Conservation (phyloP, 202 grass and related monocot genomes). For the Elaeis oleifera region DNA sequence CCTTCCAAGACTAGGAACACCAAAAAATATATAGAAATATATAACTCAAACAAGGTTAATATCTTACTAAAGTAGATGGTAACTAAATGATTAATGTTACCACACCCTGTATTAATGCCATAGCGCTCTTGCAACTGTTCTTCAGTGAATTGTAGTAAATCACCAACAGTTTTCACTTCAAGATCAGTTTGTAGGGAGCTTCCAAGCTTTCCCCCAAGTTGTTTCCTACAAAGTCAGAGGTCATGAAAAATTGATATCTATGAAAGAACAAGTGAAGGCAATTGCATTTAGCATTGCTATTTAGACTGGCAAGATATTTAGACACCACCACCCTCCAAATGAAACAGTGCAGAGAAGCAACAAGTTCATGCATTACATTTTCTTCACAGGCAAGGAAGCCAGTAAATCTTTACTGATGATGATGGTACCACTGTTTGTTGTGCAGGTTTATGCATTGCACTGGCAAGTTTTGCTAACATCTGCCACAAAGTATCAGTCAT, state of each 20-base stretch:
- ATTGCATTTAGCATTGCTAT: background rate
- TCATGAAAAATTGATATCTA: no score
- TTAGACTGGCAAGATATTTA: background rate
- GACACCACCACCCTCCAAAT: background rate
- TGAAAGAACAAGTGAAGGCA: no score
- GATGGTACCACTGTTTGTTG: constrained; percentile 89
- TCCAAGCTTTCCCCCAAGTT: constrained; percentile 93
- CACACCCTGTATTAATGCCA: constrained; percentile 88
- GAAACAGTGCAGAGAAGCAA: background rate
- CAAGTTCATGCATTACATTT: constrained; percentile 60
- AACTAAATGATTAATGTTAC: background rate
- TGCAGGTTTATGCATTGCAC: constrained; percentile 92
- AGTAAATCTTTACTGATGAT: constrained; percentile 65
- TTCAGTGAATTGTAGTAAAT: constrained; percentile 66
- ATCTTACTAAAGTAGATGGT: no score
- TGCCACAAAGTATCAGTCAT: constrained; percentile 22
- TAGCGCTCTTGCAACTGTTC: constrained; percentile 70
- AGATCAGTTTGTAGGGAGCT: constrained; percentile 79
- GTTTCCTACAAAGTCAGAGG: constrained; percentile 53
- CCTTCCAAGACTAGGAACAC: no score
- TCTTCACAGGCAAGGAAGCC: constrained; percentile 75
- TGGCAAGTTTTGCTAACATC: constrained; percentile 97
- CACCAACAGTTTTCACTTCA: constrained; percentile 64
- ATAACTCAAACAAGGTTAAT: no score
- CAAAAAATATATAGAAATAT: no score